Base-by-base conservation (phyloP, 2,329 filamentous ascomycete species). In the Alternaria angustiovoidea region DNA sequence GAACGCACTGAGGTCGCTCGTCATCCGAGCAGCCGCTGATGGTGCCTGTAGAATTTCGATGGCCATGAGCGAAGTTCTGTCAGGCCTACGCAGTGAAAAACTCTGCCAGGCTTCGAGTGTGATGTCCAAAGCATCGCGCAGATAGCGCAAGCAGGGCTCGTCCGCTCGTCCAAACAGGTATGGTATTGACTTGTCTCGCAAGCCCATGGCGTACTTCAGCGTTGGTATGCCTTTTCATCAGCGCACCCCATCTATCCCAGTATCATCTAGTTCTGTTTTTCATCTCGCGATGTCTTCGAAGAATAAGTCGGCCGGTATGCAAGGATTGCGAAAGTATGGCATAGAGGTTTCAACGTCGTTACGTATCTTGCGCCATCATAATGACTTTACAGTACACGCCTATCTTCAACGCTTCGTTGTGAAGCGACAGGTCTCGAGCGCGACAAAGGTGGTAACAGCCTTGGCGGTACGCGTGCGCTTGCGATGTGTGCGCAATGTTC, bases 231-330 rank as follows among this genome's bases (percentile, higher is more conserved):
- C 20, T 24, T 2, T 16, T 24, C 7, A 3, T 42, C 12, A 6
- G 0, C 20, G 7, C 2, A 42, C 2, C 39, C 3, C 7, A 11
- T 24, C 9, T 24, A 12, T 42, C 20, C 20, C 12, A 18, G 9
- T 5, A 12, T 41, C 0, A 8, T 0, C 16, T 30, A 1, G 1
- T 11, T 5, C 28, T 12, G 0, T 9, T 0, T 11, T 30, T 1
- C 28, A 12, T 5, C 11, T 0, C 28, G 4, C 28, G 4, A 30
- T 11, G 28, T 11, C 28, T 11, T 30, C 28, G 4, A 9, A 30
- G 28, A 30, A 30, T 5, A 0, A 30, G 28, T 30, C 28, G 28
- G 11, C 16, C 34, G 7, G 18, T 41, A 0, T 41, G 9, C 28
- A 5, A 30, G 28, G 0, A 1, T 30, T 11, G 28, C 28, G 11